Evolutionary conservation across 2,329 filamentous ascomycete species (phyloP), one percentile per base, ranked within the genome.

Genomic region (Alternaria longipes): DNA sequence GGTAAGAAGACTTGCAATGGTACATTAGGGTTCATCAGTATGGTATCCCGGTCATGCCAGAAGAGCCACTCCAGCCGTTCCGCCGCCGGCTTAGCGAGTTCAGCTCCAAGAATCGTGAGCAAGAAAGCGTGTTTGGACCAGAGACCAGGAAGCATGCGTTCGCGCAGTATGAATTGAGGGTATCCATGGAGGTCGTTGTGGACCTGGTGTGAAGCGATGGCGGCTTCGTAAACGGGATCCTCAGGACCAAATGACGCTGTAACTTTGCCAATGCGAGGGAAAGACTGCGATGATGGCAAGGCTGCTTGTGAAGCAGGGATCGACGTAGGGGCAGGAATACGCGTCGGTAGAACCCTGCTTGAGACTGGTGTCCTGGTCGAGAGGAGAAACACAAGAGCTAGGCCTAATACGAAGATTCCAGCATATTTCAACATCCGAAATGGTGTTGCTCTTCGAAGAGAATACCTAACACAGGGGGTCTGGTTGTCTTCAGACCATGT

Each of bases 51-150:
- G 3, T 59, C 56, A 20, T 59, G 56, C 56, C 56, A 59, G 22
- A 59, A 47, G 22, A 59, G 41, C 56, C 56, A 59, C 6, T 54
- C 42, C 18, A 59, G 3, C 1, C 56, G 56, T 22, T 46, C 42
- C 2, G 52, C 18, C 18, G 52, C 32, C 6, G 50, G 56, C 18
- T 54, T 54, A 5, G 56, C 50, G 28, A 59, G 50, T 55, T 59
- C 50, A 3, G 51, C 26, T 5, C 56, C 56, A 9, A 59, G 51
- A 34, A 55, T 49, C 8, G 56, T 54, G 24, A 59, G 42, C 6
- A 59, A 36, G n/a, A 41, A 59, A 16, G 42, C 56, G 8, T 59
- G 56, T 26, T 59, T 59, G 42, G 56, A 59, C 56, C 56, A 59
- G 28, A 59, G 50, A 32, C 56, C 56, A 6, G 34, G 56, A 1